Conservation (phyloP, 2,329 filamentous ascomycete genomes). For the Neopestalotiopsis rosae region DNA sequence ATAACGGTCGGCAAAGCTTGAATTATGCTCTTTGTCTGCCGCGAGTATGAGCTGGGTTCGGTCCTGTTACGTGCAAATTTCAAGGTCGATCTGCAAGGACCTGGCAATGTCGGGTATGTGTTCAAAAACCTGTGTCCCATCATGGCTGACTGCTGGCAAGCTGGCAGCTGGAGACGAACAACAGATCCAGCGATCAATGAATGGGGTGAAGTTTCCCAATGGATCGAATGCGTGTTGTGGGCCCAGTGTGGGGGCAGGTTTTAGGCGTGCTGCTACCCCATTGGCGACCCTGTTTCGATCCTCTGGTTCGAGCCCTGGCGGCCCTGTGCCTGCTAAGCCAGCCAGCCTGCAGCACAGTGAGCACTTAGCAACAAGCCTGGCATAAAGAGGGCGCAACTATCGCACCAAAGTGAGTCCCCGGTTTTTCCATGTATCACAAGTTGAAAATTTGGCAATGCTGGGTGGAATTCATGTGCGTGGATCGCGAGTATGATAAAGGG, state of each 20-base stretch:
- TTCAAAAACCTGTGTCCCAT: not conserved
- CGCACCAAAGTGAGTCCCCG: too few species aligned
- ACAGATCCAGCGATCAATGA: not conserved
- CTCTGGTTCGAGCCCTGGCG: not conserved
- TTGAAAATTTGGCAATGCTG: not conserved
- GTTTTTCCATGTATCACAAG: too few species aligned
- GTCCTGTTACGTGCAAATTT: not conserved
- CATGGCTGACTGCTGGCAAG: not conserved
- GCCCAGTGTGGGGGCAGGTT: not conserved
- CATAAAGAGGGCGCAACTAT: too few species aligned
- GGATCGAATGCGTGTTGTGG: not conserved
- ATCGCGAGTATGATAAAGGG: too few species aligned
- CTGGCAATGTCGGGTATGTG: not conserved
- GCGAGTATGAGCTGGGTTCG: not conserved
- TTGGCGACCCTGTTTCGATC: constrained; percentile 1
- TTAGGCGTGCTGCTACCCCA: not conserved
- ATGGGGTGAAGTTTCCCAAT: not conserved
- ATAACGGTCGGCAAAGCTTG: not conserved
- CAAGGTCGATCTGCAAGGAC: not conserved
- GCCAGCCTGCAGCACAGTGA: not conserved
- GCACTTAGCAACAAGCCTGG: not conserved
- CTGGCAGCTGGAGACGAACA: not conserved
- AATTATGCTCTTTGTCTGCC: not conserved
- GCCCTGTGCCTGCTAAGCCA: not conserved
- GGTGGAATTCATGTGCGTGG: not conserved